Evolutionary conservation across 2,329 filamentous ascomycete genomes (phyloP).

Genomic region (Colletotrichum siamense): DNA sequence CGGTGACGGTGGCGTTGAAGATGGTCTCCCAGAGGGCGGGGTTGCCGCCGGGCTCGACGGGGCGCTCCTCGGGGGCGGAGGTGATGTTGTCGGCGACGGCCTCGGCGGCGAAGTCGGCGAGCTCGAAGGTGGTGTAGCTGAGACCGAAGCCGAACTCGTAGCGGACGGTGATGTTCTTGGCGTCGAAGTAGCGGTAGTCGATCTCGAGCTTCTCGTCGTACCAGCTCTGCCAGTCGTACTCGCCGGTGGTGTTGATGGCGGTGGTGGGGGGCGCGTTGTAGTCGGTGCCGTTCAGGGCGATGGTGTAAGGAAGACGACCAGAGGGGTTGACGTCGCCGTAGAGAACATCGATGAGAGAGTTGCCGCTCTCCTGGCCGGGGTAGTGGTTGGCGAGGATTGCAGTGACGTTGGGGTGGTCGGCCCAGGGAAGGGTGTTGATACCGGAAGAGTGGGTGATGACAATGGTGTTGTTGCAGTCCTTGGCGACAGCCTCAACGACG

Average conservation of each 20-base stretch:
- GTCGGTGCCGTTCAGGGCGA: slow-evolving; percentile 60
- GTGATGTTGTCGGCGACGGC: slow-evolving; percentile 28
- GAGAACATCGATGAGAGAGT: slow-evolving; percentile 69
- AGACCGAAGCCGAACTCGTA: slow-evolving; percentile 75
- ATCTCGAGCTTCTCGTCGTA: slow-evolving; percentile 72
- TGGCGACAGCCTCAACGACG: slow-evolving; percentile 26
- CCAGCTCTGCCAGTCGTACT: slow-evolving; percentile 47
- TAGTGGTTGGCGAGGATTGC: slow-evolving; percentile 73
- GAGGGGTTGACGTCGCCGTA: slow-evolving; percentile 73
- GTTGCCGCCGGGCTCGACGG: slow-evolving; percentile 58
- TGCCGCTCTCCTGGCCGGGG: slow-evolving; percentile 75
- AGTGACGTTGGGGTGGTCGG: slow-evolving; percentile 67
- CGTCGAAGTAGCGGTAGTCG: slow-evolving; percentile 71
- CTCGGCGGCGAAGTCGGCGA: slow-evolving; percentile 38
- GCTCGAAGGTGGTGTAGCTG: slow-evolving; percentile 69
- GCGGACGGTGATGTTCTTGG: slow-evolving; percentile 60
- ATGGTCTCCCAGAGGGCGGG: slow-evolving; percentile 58
- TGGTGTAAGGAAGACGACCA: slow-evolving; percentile 75
- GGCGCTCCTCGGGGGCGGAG: slow-evolving; percentile 29
- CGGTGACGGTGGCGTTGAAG: slow-evolving; percentile 48
- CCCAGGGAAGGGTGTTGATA: slow-evolving; percentile 62
- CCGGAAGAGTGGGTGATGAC: slow-evolving; percentile 76
- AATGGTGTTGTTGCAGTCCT: slow-evolving; percentile 53
- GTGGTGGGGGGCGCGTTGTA: slow-evolving; percentile 48
- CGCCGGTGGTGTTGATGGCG: slow-evolving; percentile 38